Evolutionary conservation across 352 stramenopile species (phyloP).

Genomic region (Phytophthora melonis): DNA sequence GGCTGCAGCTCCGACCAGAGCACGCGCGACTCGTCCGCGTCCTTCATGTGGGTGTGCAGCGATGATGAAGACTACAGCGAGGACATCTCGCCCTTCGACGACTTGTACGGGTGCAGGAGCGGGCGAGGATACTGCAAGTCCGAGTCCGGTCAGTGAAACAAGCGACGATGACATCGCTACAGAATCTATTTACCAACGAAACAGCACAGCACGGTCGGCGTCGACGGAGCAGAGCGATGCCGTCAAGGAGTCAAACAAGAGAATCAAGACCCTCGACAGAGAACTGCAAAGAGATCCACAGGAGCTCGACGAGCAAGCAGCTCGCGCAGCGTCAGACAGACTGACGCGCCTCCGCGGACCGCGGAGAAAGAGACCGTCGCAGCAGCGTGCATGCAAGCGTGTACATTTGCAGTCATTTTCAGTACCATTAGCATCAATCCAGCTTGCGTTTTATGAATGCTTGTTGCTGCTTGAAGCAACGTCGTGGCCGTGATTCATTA

Average conservation of each 20-base stretch:
- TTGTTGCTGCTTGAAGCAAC: background rate
- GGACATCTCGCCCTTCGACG: conserved; percentile 22
- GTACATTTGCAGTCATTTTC: background rate
- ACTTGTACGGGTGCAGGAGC: conserved; percentile 25
- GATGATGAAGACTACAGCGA: conserved; percentile 31
- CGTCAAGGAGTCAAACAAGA: background rate
- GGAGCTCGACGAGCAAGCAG: background rate
- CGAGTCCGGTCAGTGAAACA: conserved; percentile 36
- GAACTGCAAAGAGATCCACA: background rate
- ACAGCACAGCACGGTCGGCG: background rate
- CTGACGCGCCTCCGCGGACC: background rate
- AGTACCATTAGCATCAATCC: background rate
- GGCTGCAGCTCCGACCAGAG: conserved; percentile 37
- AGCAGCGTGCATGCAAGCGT: background rate
- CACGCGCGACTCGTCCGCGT: conserved; percentile 37
- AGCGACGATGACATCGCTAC: conserved; percentile 1
- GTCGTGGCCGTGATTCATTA: too few species aligned
- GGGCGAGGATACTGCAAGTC: conserved; percentile 41
- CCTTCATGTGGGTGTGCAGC: conserved; percentile 31
- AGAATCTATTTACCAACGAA: background rate
- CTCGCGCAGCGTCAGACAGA: background rate
- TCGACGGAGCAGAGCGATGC: background rate
- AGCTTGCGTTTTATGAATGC: background rate
- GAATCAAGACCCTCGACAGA: conserved; percentile 3
- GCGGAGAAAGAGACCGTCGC: background rate